Percentiles rank a stretch among this genome's conserved stretches.
Evolutionary conservation across 331 rosid species (phyloP).

Genomic region (Saraca asoca): DNA sequence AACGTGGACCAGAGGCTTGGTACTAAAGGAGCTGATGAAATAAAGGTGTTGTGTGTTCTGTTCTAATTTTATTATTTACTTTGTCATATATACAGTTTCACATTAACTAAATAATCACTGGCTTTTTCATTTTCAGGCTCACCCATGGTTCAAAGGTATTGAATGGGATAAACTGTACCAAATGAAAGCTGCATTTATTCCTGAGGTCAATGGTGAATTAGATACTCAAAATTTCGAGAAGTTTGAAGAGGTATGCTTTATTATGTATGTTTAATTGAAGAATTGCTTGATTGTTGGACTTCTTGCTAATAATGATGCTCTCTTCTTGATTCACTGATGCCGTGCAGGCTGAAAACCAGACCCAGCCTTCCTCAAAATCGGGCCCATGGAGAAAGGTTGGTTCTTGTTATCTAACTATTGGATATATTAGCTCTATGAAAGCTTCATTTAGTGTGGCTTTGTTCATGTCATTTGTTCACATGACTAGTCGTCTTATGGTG

Average conservation of each 20-base stretch:
- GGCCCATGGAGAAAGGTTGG: slow-evolving; percentile 99
- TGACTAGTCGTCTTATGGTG: too few species aligned
- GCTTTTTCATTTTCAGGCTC: slow-evolving; percentile 66
- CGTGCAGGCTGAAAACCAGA: slow-evolving; percentile 65
- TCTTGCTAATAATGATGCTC: slow-evolving; percentile 32
- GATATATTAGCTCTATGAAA: slow-evolving; percentile 21
- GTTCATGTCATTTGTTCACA: slow-evolving; percentile 2
- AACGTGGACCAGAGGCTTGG: slow-evolving; percentile 97
- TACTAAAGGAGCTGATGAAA: slow-evolving; percentile 95
- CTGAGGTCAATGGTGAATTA: slow-evolving; percentile 92
- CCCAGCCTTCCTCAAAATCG: slow-evolving; percentile 72
- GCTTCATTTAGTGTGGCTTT: slow-evolving; percentile 7
- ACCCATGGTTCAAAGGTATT: slow-evolving; percentile 87
- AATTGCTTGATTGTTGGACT: slow-evolving; percentile 27
- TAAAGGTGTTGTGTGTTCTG: slow-evolving; percentile 87
- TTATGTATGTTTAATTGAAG: slow-evolving; percentile 21
- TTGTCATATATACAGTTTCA: slow-evolving; percentile 31
- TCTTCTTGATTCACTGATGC: slow-evolving; percentile 27
- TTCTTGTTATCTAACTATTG: slow-evolving; percentile 31
- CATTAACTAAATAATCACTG: slow-evolving; percentile 38
- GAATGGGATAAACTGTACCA: slow-evolving; percentile 94
- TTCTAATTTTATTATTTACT: slow-evolving; percentile 44
- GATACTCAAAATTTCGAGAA: slow-evolving; percentile 99
- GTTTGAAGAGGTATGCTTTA: slow-evolving; percentile 79
- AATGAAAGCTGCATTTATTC: slow-evolving; percentile 95